These are phyloP conservation scores for Pythium dissimile DNA, from an alignment of 352 stramenopile species.

Conservation along the genomic window DNA sequence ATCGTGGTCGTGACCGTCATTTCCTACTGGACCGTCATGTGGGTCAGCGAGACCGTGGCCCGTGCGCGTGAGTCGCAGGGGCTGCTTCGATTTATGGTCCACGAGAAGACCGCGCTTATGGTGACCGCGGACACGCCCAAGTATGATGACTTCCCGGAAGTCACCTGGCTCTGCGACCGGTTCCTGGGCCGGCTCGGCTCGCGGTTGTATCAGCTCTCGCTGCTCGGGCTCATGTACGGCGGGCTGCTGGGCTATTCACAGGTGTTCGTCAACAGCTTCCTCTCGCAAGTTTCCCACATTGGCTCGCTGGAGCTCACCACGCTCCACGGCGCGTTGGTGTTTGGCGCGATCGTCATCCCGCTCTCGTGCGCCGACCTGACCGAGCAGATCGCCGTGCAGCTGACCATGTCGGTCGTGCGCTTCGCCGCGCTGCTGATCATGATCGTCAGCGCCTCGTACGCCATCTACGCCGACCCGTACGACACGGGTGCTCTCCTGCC, in stretches of 20 bases:
- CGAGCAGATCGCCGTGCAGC: constrained; percentile 87
- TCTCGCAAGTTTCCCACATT: constrained; percentile 63
- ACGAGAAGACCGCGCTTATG: constrained; percentile 33
- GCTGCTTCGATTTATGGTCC: constrained; percentile 25
- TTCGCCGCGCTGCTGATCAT: constrained; percentile 89
- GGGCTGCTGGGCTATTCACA: constrained; percentile 88
- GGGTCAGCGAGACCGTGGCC: constrained; percentile 76
- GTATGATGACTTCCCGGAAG: constrained; percentile 70
- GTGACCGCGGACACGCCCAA: constrained; percentile 7
- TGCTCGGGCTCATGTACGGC: constrained; percentile 89
- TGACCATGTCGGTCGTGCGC: constrained; percentile 83
- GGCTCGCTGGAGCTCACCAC: constrained; percentile 48
- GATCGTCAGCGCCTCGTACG: constrained; percentile 76
- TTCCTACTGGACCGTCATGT: constrained; percentile 89
- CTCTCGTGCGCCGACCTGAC: constrained; percentile 86
- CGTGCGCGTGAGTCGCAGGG: constrained; percentile 48
- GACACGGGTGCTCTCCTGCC: constrained; percentile 58
- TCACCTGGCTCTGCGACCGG: constrained; percentile 73
- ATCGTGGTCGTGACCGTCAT: constrained; percentile 78
- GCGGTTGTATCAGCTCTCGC: constrained; percentile 77
- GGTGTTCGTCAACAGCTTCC: constrained; percentile 87
- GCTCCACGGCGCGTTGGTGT: constrained; percentile 61
- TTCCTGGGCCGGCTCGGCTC: constrained; percentile 65
- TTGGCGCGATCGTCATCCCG: constrained; percentile 83
- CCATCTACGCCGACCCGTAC: constrained; percentile 63